Evolutionary conservation across 2,329 filamentous ascomycete species (phyloP).

Genomic region (Colletotrichum acutatum): DNA sequence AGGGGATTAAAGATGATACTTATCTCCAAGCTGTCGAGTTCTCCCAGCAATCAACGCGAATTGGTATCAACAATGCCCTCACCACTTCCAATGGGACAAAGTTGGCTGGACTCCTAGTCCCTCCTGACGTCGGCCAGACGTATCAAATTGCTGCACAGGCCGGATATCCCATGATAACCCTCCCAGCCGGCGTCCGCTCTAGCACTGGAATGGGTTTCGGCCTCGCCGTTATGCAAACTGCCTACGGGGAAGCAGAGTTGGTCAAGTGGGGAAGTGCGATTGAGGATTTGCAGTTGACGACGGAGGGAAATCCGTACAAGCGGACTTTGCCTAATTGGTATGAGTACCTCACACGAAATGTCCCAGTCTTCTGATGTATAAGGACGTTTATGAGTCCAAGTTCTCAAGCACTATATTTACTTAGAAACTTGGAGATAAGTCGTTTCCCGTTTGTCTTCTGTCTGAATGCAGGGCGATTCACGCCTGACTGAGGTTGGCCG

Average conservation of each 20-base stretch:
- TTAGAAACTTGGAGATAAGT: not conserved
- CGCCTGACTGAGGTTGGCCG: no score
- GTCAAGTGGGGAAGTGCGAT: slow-evolving; percentile 72
- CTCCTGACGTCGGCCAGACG: slow-evolving; percentile 74
- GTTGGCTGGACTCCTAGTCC: slow-evolving; percentile 74
- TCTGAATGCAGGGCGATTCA: no score
- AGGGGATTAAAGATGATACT: slow-evolving; percentile 70
- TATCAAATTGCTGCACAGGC: slow-evolving; percentile 80
- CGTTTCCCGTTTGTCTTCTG: not conserved
- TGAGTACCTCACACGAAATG: slow-evolving; percentile 58
- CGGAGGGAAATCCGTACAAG: slow-evolving; percentile 53
- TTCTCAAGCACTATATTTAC: not conserved
- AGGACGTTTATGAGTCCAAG: not conserved
- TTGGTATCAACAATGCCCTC: slow-evolving; percentile 78
- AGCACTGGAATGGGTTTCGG: slow-evolving; percentile 70
- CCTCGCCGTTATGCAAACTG: slow-evolving; percentile 67
- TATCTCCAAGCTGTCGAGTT: slow-evolving; percentile 76
- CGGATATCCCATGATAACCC: slow-evolving; percentile 77
- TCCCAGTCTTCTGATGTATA: slow-evolving; percentile 45
- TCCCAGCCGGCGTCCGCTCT: slow-evolving; percentile 69
- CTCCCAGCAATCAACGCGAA: slow-evolving; percentile 67
- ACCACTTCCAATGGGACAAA: slow-evolving; percentile 50
- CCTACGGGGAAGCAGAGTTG: slow-evolving; percentile 68
- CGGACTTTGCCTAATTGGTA: slow-evolving; percentile 63
- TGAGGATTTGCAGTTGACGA: slow-evolving; percentile 64